Conservation (phyloP, 768 basidiomycete genomes). For the Tubosaeta brunneosetosa region DNA sequence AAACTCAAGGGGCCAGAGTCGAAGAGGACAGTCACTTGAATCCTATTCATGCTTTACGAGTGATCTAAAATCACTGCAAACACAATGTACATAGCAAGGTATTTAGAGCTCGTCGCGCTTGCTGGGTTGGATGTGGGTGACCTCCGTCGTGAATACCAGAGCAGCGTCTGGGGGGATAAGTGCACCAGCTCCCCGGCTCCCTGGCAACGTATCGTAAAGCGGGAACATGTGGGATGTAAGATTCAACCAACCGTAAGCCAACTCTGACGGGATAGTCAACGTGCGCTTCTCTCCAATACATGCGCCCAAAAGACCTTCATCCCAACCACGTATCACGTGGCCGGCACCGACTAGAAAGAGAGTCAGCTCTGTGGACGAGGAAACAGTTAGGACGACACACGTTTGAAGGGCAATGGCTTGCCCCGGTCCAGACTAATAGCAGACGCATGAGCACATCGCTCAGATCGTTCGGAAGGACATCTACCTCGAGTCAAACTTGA, state of each 20-base stretch:
- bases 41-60: no score
- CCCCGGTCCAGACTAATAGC: constrained; percentile 61
- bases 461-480: constrained; percentile 12
- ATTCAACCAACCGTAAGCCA: constrained; percentile 73
- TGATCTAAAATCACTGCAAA: neutral
- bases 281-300: constrained; percentile 85
- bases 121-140: constrained; percentile 54
- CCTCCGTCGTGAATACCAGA: constrained; percentile 83
- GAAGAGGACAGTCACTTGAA: constrained; percentile 17
- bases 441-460: neutral
- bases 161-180: constrained; percentile 78
- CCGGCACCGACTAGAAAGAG: constrained; percentile 58
- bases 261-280: constrained; percentile 74
- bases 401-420: constrained; percentile 70
- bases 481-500: constrained; percentile 88
- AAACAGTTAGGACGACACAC: constrained; percentile 37
- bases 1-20: constrained; percentile 53
- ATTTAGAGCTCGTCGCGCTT: constrained; percentile 53
- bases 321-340: constrained; percentile 85
- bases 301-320: constrained; percentile 78
- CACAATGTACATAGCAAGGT: neutral
- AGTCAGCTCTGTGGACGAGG: constrained; percentile 1
- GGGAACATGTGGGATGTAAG: neutral
- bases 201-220: constrained; percentile 32
- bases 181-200: constrained; percentile 67